Base-by-base conservation (phyloP, 352 stramenopile species). In the Pythium sukuiense region DNA sequence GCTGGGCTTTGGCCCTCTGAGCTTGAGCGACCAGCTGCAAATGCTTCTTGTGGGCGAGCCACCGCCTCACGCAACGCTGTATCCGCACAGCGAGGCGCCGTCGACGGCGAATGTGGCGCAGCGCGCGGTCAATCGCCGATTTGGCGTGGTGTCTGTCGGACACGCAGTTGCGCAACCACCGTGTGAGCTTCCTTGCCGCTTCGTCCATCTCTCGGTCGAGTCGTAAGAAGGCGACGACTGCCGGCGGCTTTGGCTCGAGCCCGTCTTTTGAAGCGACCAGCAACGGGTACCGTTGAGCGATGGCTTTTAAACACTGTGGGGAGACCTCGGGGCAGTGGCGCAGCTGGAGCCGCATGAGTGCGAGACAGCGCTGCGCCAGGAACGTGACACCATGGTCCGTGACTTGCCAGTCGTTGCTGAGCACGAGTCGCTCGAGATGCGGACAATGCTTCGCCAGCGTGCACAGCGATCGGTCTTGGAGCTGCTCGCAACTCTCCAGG, bases 401-500 rank as follows among this genome's bases (percentile, higher is more conserved):
- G 49, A 94, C 55, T 46, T 90, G 78, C 80, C 82, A 89, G 74
- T 94, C 81, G 30, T 90, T 88, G 35, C 79, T 79, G 20, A 94
- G 59, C 12, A 80, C 70, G 33, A 94, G 72, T 14, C 70, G 71
- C 68, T 88, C 79, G 20, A 94, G 67, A 29, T 55, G 35, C 2
- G 59, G n/a, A 45, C 76, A 88, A 55, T 73, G 72, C 0, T 63
- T 43, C 8, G 63, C 75, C 12, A 92, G 53, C 33, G 61, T 68
- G 12, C 67, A n/a, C 27, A 93, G 24, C 3, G 69, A 59, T 16
- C 65, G 59, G 54, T 93, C 81, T 7, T 71, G 48, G 30, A 93
- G 78, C 58, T 94, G 84, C 57, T 92, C 83, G 50, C 85, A 94
- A 70, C 74, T 90, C 61, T 91, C 80, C 13, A 92, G 68, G 14